phyloP scores from a whole-genome alignment of 495 filamentous ascomycete genomes.

The Glutinoglossum americanum region DNA sequence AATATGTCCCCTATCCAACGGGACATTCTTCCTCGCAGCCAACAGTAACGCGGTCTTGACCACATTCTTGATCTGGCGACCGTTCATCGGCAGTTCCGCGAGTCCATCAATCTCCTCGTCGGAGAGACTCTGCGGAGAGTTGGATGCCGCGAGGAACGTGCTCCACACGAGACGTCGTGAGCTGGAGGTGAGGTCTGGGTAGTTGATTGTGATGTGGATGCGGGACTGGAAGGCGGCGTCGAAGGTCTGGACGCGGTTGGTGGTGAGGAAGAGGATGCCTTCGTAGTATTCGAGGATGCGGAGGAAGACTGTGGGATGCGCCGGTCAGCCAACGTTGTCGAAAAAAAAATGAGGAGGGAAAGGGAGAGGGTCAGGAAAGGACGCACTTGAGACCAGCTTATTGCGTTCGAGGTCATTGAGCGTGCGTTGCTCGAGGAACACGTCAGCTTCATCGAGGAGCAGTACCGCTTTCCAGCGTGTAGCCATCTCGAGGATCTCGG shows the following conservation, averaged over 20 bases:
- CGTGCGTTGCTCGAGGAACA: slow-evolving; percentile 5
- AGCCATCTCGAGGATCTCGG: slow-evolving; percentile 71
- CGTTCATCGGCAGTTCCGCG: slow-evolving; percentile 29
- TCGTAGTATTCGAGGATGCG: slow-evolving; percentile 30
- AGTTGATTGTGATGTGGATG: slow-evolving; percentile 22
- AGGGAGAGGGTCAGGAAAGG: slow-evolving; percentile 7
- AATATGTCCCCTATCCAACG: slow-evolving; percentile 22
- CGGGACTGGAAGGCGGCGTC: slow-evolving; percentile 29
- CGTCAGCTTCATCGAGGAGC: slow-evolving; percentile 12
- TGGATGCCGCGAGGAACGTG: slow-evolving; percentile 16
- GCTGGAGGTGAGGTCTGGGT: slow-evolving; percentile 16
- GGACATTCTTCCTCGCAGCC: slow-evolving; percentile 16
- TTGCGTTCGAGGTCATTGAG: slow-evolving; percentile 1
- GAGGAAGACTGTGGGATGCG: slow-evolving; percentile 19
- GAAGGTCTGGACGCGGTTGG: slow-evolving; percentile 26
- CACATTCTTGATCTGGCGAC: slow-evolving; percentile 42
- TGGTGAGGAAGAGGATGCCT: slow-evolving; percentile 30
- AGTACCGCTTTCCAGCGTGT: slow-evolving; percentile 61
- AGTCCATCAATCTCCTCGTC: slow-evolving; percentile 23
- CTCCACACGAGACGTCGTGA: slow-evolving; percentile 21
- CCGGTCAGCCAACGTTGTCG: not conserved
- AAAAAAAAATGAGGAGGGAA: not conserved
- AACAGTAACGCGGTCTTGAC: slow-evolving; percentile 32
- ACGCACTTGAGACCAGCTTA: slow-evolving; percentile 7
- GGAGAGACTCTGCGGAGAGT: slow-evolving; percentile 16